A percentile compares a stretch with the other conserved stretches of the same genome.
phyloP scores from a whole-genome alignment of 495 filamentous ascomycete species.

The Eremomyces bilateralis region DNA sequence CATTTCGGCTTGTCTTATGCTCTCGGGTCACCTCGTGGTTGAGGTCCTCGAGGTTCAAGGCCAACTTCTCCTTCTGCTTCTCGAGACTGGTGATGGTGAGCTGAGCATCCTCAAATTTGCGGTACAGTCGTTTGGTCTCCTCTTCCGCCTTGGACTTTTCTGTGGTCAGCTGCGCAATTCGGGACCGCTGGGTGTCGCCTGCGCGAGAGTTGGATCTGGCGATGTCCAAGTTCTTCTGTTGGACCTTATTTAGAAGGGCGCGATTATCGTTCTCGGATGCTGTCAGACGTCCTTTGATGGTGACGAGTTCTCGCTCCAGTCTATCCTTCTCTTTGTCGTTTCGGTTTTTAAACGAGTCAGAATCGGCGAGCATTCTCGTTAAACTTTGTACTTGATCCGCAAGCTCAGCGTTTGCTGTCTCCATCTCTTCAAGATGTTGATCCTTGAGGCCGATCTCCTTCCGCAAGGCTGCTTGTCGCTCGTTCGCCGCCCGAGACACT shows the following conservation, averaged over 20 bases:
- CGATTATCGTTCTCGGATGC: slow-evolving; percentile 96
- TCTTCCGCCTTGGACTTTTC: slow-evolving; percentile 76
- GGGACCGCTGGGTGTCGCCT: slow-evolving; percentile 63
- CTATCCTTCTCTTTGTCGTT: slow-evolving; percentile 89
- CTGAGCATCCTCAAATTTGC: slow-evolving; percentile 75
- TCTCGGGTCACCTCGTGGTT: slow-evolving; percentile 84
- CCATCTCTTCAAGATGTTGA: slow-evolving; percentile 46
- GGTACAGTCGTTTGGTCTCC: slow-evolving; percentile 55
- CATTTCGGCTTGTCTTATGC: slow-evolving; percentile 74
- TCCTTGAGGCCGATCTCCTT: slow-evolving; percentile 59
- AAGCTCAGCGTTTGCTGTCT: slow-evolving; percentile 52
- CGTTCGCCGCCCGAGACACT: slow-evolving; percentile 53
- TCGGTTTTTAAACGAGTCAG: slow-evolving; percentile 62
- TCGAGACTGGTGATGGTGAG: slow-evolving; percentile 67
- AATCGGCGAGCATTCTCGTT: slow-evolving; percentile 65
- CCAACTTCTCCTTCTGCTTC: slow-evolving; percentile 89
- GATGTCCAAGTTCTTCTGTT: slow-evolving; percentile 95
- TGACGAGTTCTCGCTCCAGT: slow-evolving; percentile 76
- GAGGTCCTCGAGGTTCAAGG: slow-evolving; percentile 73
- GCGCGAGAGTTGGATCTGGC: slow-evolving; percentile 73
- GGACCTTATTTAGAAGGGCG: slow-evolving; percentile 84
- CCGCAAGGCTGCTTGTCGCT: slow-evolving; percentile 55
- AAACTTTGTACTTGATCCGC: slow-evolving; percentile 58
- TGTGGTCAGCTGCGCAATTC: slow-evolving; percentile 51
- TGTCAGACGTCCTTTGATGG: slow-evolving; percentile 69